Evolutionary conservation across 2,329 filamentous ascomycete species (phyloP).

Genomic region (Xylariaceae sp.): DNA sequence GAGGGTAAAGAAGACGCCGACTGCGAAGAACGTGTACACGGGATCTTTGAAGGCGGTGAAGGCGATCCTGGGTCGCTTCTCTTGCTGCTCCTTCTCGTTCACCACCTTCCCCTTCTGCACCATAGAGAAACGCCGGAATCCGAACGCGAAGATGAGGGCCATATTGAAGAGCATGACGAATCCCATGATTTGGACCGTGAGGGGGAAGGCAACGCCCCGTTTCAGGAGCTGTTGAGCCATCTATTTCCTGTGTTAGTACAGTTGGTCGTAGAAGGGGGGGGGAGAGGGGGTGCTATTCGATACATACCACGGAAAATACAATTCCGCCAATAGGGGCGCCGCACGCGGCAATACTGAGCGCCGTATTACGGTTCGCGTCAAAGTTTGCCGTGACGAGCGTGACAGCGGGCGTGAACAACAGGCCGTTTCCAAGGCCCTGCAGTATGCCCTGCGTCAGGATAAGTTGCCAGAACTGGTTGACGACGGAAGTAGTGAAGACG

Average conservation of each 20-base stretch:
- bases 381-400: conserved; percentile 35
- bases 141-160: conserved; percentile 24
- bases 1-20: conserved; percentile 33
- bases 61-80: conserved; percentile 36
- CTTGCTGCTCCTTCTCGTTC: conserved; percentile 18
- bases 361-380: conserved; percentile 25
- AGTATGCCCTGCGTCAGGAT: conserved; percentile 41
- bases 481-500: conserved; percentile 25
- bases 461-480: conserved; percentile 38
- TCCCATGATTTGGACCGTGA: conserved; percentile 27
- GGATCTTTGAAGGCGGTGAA: conserved; percentile 36
- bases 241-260: not conserved
- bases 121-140: conserved; percentile 33
- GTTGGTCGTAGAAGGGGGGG: no score
- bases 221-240: conserved; percentile 11
- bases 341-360: conserved; percentile 32
- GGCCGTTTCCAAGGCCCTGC: conserved; percentile 39
- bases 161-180: conserved; percentile 29
- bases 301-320: conserved; percentile 31
- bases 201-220: conserved; percentile 27
- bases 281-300: not conserved
- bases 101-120: no score
- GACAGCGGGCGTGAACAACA: conserved; percentile 36
- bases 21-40: conserved; percentile 34
- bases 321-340: conserved; percentile 32